Evolutionary conservation across 129 eudicot species (phyloP).

Genomic region (Lactuca sativa): DNA sequence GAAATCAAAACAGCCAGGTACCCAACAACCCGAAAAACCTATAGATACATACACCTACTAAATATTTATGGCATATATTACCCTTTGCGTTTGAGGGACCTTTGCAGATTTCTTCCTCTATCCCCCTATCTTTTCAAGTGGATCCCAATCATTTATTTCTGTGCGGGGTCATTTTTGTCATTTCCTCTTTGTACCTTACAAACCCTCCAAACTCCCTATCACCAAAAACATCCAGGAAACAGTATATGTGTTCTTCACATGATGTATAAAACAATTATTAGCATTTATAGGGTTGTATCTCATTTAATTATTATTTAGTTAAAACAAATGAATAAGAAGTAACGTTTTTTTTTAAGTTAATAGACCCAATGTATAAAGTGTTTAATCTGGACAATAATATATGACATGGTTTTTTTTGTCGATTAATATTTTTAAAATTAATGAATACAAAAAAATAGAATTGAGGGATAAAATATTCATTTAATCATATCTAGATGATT

Average conservation of each 20-base stretch:
- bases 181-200: constrained; percentile 29
- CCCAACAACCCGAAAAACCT: constrained; percentile 21
- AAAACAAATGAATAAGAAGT: not conserved
- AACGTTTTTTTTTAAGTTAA: not conserved
- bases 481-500: too few species aligned
- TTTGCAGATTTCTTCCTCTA: constrained; percentile 14
- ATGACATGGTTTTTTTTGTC: too few species aligned
- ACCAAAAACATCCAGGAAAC: constrained; percentile 5
- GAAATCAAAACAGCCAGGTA: constrained; percentile 24
- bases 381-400: not conserved
- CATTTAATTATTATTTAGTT: too few species aligned
- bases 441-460: too few species aligned
- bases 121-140: constrained; percentile 20
- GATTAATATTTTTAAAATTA: too few species aligned
- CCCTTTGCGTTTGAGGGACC: constrained; percentile 6
- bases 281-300: not conserved
- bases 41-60: constrained; percentile 27
- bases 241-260: constrained; percentile 11
- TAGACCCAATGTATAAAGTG: not conserved
- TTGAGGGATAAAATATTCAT: too few species aligned
- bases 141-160: constrained; percentile 30
- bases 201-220: constrained; percentile 20
- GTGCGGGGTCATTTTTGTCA: constrained; percentile 30
- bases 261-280: constrained; percentile 4
- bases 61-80: constrained; percentile 19